Conservation (phyloP, 192 early-diverging fungal species). For the Coemansia aciculifera region DNA sequence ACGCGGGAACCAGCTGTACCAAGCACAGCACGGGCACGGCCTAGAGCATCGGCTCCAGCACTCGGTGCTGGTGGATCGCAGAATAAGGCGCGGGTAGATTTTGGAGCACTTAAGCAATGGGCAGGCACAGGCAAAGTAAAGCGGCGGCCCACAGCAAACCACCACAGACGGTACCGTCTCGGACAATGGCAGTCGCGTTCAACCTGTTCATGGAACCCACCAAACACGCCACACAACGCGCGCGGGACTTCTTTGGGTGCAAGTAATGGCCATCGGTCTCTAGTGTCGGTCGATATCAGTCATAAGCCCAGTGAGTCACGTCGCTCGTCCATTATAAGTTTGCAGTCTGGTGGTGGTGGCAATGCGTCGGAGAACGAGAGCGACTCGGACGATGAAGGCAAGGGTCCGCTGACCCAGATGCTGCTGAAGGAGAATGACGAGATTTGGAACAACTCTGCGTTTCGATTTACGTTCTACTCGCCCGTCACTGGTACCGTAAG, state of each 20-base stretch:
- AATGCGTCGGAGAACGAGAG: not conserved
- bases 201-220: constrained; percentile 55
- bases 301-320: constrained; percentile 52
- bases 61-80: not conserved
- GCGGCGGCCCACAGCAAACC: constrained; percentile 1
- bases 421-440: constrained; percentile 47
- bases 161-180: constrained; percentile 45
- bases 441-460: constrained; percentile 50
- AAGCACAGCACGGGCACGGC: not conserved
- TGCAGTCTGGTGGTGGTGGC: constrained; percentile 1
- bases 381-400: constrained; percentile 15
- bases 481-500: constrained; percentile 62
- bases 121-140: constrained; percentile 37
- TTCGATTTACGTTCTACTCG: constrained; percentile 70
- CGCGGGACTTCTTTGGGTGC: not conserved
- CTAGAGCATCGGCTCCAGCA: not conserved
- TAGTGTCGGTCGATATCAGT: constrained; percentile 43
- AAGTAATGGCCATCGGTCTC: constrained; percentile 14
- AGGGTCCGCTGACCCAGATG: constrained; percentile 47
- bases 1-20: not conserved
- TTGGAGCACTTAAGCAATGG: constrained; percentile 44
- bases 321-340: constrained; percentile 34
- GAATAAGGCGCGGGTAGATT: constrained; percentile 23
- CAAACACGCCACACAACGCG: constrained; percentile 9
- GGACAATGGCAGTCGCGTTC: constrained; percentile 50